These are phyloP conservation scores for Hyaloperonospora brassicae DNA, from an alignment of 352 stramenopile genomes.

Conservation along the genomic window DNA sequence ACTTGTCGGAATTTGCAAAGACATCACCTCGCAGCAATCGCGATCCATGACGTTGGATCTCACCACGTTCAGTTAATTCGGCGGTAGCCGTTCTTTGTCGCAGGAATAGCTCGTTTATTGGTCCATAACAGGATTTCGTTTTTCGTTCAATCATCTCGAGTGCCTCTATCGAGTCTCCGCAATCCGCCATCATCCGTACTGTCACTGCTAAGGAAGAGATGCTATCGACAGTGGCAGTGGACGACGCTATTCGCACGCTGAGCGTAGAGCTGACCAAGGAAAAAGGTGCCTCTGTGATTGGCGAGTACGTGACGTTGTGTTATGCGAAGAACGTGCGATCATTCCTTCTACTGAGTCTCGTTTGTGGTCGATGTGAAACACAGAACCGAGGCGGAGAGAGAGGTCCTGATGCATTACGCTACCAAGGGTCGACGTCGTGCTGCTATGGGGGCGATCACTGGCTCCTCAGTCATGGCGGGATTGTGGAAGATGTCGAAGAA, in stretches of 20 bases:
- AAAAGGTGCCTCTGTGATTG: slow-evolving; percentile 39
- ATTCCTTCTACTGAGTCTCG: no score
- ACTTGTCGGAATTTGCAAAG: slow-evolving; percentile 89
- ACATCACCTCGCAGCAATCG: slow-evolving; percentile 65
- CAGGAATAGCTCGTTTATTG: slow-evolving; percentile 22
- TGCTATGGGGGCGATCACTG: slow-evolving; percentile 32
- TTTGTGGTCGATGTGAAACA: no score
- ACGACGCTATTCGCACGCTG: slow-evolving; percentile 65
- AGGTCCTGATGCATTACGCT: slow-evolving; percentile 48
- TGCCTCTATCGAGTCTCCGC: no score
- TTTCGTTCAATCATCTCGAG: no score
- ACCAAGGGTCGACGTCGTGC: slow-evolving; percentile 39
- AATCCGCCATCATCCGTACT: no score
- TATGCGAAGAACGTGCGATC: no score
- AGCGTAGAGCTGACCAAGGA: slow-evolving; percentile 48
- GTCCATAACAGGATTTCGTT: no score
- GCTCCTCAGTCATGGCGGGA: slow-evolving; percentile 23
- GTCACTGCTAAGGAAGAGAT: slow-evolving; percentile 32
- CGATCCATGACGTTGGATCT: slow-evolving; percentile 75
- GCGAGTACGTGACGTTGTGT: slow-evolving; percentile 35
- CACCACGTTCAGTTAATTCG: slow-evolving; percentile 48
- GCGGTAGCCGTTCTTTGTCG: slow-evolving; percentile 29
- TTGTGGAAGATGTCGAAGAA: slow-evolving; percentile 42
- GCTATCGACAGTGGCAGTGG: slow-evolving; percentile 22
- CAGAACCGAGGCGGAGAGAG: slow-evolving; percentile 57